These are phyloP conservation scores for Paecilomyces niveus DNA, from an alignment of 2,329 filamentous ascomycete genomes.

Conservation along the genomic window DNA sequence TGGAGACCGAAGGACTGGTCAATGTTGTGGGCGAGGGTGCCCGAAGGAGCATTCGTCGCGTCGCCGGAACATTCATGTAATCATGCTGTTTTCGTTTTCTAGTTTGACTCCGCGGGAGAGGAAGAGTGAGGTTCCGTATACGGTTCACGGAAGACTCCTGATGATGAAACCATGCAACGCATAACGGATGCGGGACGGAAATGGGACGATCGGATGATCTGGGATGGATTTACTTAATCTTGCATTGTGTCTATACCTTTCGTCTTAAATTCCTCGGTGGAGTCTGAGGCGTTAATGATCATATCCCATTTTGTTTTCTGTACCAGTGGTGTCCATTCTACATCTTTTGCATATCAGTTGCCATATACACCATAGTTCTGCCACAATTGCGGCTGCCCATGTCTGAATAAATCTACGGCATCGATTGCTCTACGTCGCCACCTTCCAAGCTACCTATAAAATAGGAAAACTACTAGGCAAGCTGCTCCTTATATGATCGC, in stretches of 20 bases:
- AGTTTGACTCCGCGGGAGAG: constrained; percentile 5
- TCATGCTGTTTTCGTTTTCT: neutral
- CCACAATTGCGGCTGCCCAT: too few species aligned
- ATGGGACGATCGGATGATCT: neutral
- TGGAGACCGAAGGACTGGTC: constrained; percentile 80
- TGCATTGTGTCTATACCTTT: neutral
- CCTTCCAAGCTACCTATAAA: too few species aligned
- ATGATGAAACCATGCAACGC: neutral
- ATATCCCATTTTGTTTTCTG: neutral
- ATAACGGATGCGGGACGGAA: neutral
- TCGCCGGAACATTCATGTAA: constrained; percentile 44
- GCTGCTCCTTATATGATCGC: too few species aligned
- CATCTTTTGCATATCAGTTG: too few species aligned
- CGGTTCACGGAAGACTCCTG: constrained; percentile 9
- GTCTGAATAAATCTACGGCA: too few species aligned
- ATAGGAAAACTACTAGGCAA: too few species aligned
- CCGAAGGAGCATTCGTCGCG: constrained; percentile 71
- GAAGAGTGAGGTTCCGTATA: constrained; percentile 3
- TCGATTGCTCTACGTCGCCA: too few species aligned
- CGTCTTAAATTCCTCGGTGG: neutral
- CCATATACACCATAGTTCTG: neutral
- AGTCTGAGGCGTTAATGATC: neutral
- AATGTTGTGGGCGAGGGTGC: constrained; percentile 78
- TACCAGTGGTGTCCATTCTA: too few species aligned
- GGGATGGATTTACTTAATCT: neutral